These are phyloP conservation scores for Cyberlindnera mycetangii DNA, from an alignment of 805 yeast species.

Conservation along the genomic window DNA sequence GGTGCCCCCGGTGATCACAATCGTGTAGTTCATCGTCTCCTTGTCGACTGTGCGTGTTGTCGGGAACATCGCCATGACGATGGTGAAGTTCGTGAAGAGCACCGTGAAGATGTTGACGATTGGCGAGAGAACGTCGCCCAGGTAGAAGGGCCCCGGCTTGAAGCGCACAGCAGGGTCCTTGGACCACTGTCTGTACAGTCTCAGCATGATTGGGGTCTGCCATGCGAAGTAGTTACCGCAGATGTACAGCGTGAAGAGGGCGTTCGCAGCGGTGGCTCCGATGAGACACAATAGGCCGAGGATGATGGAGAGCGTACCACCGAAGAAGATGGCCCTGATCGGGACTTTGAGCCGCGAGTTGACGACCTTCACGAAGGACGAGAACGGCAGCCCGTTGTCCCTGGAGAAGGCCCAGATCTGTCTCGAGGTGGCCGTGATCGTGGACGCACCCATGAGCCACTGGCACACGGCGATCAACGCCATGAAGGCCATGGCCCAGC, in stretches of 20 bases:
- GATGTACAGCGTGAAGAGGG: constrained; percentile 63
- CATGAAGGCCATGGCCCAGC: constrained; percentile 67
- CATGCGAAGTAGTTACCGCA: constrained; percentile 64
- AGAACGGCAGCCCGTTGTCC: constrained; percentile 68
- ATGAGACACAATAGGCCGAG: constrained; percentile 59
- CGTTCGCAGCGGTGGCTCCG: constrained; percentile 58
- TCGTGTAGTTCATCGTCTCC: constrained; percentile 63
- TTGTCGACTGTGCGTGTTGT: constrained; percentile 35
- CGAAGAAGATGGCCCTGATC: constrained; percentile 55
- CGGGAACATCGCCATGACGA: constrained; percentile 62
- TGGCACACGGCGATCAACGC: constrained; percentile 55
- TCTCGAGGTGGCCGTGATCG: constrained; percentile 61
- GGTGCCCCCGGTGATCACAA: constrained; percentile 58
- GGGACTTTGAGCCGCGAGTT: constrained; percentile 56
- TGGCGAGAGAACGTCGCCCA: constrained; percentile 46
- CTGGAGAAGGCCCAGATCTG: constrained; percentile 76
- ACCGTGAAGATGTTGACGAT: constrained; percentile 43
- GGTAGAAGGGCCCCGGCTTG: constrained; percentile 60
- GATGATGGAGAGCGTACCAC: constrained; percentile 45
- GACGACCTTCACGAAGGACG: constrained; percentile 50
- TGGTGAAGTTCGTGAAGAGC: constrained; percentile 47
- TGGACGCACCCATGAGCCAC: constrained; percentile 64
- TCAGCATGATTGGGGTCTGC: constrained; percentile 56
- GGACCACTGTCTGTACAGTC: constrained; percentile 40
- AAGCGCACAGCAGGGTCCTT: constrained; percentile 36